Base-by-base conservation (phyloP, 2,329 filamentous ascomycete species). In the Pseudogymnoascus sp. region DNA sequence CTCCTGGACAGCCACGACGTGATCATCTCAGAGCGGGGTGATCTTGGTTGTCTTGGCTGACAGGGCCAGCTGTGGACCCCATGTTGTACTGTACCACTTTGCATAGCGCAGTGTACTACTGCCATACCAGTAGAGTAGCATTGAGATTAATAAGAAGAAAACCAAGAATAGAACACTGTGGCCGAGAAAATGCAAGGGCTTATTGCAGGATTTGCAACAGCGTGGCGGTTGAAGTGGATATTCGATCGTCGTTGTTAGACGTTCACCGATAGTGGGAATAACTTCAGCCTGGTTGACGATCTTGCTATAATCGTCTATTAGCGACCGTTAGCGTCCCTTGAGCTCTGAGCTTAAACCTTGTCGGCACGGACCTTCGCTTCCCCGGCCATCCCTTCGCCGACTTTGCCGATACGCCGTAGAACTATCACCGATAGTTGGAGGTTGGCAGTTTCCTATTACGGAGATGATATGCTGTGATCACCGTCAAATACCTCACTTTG, bases 331-430 rank as follows among this genome's bases (percentile, higher is more conserved):
- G 45, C 26, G 45, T 52, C 26, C 8, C 9, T 52, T 19, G 9
- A 52, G 45, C 26, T 52, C 26, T 26, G 13, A 52, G 15, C 45
- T 52, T 52, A 52, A 52, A 52, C 45, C 45, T 52, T 52, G 45
- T 10, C 45, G 19, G 10, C 9, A 12, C 26, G 26, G 15, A 4
- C 26, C n/a, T 52, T 52, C 13, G 26, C 15, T 18, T 52, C n/a
- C 9, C 21, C 45, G 45, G 45, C 9, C 5, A 18, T 26, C 45
- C n/a, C 5, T 33, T 52, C 26, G 3, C 45, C 45, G 45, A 52
- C n/a, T 52, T 52, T 19, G 15, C 45, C 45, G 45, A 13, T 4
- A 30, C 26, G 7, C 5, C 23, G 2, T n/a, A 8, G 9, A 52
- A 12, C 3, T 52, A 33, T 52, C n/a, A 18, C 45, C 45, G 26